These are phyloP conservation scores for Antrodiella citrinella DNA, from an alignment of 768 basidiomycete species.

Conservation along the genomic window DNA sequence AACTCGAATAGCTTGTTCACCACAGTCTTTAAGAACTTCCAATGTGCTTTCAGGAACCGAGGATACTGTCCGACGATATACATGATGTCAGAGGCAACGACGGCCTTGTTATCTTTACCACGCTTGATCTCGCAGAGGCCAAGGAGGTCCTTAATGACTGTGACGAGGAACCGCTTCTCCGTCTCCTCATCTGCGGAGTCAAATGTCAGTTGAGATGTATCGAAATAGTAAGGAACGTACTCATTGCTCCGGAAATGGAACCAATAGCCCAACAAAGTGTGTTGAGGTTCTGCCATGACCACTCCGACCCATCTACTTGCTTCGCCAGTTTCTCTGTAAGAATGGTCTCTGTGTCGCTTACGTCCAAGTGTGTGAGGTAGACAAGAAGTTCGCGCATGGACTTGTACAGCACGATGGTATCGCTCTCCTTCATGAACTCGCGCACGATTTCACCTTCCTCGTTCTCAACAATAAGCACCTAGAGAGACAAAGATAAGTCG, in stretches of 20 bases:
- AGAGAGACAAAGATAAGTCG: slow-evolving; percentile 5
- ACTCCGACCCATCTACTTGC: slow-evolving; percentile 95
- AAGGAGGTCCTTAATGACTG: slow-evolving; percentile 98
- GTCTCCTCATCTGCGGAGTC: slow-evolving; percentile 80
- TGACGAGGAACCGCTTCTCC: slow-evolving; percentile 97
- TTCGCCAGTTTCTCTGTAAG: slow-evolving; percentile 95
- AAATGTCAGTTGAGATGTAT: neutral
- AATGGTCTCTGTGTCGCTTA: slow-evolving; percentile 92
- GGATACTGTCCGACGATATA: slow-evolving; percentile 99
- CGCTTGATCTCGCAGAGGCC: slow-evolving; percentile 97
- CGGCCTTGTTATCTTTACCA: slow-evolving; percentile 99
- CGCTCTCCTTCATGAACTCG: slow-evolving; percentile 98
- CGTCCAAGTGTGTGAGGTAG: slow-evolving; percentile 96
- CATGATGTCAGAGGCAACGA: slow-evolving; percentile 94
- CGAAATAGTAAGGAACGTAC: slow-evolving; percentile 41
- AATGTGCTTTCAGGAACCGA: slow-evolving; percentile 98
- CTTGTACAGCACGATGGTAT: slow-evolving; percentile 98
- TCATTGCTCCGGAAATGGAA: slow-evolving; percentile 98
- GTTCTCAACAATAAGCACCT: slow-evolving; percentile 98
- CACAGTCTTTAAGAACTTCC: slow-evolving; percentile 99
- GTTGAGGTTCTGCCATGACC: slow-evolving; percentile 99
- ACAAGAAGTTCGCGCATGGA: slow-evolving; percentile 97
- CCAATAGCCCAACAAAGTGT: slow-evolving; percentile 99
- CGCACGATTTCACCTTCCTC: slow-evolving; percentile 99
- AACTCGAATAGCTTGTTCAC: slow-evolving; percentile 99